phyloP scores from a whole-genome alignment of 768 basidiomycete genomes.

The Pleurotus citrinopileatus region DNA sequence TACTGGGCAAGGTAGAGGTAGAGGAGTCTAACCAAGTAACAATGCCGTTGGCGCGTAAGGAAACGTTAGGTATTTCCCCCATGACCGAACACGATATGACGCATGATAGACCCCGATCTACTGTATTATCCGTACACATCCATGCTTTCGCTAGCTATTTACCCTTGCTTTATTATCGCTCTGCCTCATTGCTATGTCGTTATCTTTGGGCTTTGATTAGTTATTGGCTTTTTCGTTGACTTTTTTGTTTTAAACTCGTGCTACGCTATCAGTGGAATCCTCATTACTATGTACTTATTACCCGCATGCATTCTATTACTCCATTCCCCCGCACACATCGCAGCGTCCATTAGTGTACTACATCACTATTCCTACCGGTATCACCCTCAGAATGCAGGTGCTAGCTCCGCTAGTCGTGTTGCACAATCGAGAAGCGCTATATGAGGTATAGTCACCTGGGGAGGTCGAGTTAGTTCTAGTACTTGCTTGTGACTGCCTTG shows the following conservation, averaged over 20 bases:
- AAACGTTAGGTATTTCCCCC: not conserved
- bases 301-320: not conserved
- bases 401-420: too few species aligned
- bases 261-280: not conserved
- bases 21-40: not conserved
- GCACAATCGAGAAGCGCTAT: too few species aligned
- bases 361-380: not conserved
- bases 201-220: constrained; percentile 1
- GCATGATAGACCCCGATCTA: not conserved
- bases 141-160: too few species aligned
- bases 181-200: not conserved
- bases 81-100: not conserved
- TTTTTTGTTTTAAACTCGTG: not conserved
- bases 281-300: not conserved
- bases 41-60: not conserved
- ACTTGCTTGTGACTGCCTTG: too few species aligned
- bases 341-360: not conserved
- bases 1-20: not conserved
- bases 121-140: not conserved
- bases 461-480: too few species aligned
- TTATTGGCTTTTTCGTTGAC: not conserved
- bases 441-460: too few species aligned
- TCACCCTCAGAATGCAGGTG: not conserved
- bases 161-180: too few species aligned
- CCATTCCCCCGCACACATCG: not conserved